phyloP scores from a whole-genome alignment of 2,329 filamentous ascomycete species.

The Pleurostoma richardsiae region DNA sequence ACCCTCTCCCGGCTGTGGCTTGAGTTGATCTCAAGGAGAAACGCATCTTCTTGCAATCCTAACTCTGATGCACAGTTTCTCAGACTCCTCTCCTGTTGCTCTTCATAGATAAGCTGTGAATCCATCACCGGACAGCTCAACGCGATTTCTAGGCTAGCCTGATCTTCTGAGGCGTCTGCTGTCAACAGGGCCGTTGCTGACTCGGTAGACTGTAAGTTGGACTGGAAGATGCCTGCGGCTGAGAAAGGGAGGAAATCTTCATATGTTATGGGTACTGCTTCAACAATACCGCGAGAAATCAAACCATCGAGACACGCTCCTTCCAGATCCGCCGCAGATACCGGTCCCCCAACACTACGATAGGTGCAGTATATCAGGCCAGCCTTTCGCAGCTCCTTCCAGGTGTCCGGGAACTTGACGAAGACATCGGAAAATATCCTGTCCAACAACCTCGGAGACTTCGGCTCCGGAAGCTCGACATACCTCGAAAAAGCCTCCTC shows the following conservation, averaged over 20 bases:
- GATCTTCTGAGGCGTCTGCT: conserved; percentile 12
- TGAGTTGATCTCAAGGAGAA: no score
- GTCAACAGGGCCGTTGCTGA: background rate
- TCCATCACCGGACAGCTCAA: background rate
- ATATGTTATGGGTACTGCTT: conserved; percentile 40
- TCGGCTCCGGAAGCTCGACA: background rate
- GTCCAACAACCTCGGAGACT: background rate
- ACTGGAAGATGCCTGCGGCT: conserved; percentile 38
- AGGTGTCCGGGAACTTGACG: conserved; percentile 22
- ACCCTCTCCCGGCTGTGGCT: background rate
- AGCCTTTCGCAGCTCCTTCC: conserved; percentile 16
- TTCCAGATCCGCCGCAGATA: background rate
- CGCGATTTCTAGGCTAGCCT: background rate
- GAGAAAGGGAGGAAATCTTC: conserved; percentile 50
- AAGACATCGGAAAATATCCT: conserved; percentile 13
- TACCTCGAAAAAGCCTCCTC: conserved; percentile 14
- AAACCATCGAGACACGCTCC: background rate
- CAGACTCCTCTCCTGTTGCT: background rate
- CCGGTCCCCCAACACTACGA: background rate
- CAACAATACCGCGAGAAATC: conserved; percentile 23
- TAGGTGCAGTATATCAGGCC: conserved; percentile 16
- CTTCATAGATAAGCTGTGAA: background rate
- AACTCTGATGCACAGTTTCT: background rate
- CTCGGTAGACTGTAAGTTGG: conserved; percentile 4
- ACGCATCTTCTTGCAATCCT: background rate